Evolutionary conservation across 1,139 yeast genomes (phyloP).

Genomic region (Arxiozyma slooffiae): DNA sequence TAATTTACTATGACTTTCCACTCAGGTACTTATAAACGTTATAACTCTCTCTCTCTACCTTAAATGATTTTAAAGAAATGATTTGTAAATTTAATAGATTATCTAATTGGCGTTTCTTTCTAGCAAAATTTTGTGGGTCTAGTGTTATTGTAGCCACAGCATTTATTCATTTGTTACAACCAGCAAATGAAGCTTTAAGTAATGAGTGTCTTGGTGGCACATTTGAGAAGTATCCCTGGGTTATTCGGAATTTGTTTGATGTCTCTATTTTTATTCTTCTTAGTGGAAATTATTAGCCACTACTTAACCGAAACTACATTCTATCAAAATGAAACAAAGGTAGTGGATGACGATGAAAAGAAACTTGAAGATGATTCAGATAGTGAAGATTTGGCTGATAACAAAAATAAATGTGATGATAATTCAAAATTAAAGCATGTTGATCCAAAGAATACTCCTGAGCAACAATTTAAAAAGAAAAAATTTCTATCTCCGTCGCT

Average conservation of each 20-base stretch:
- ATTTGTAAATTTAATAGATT: constrained; percentile 71
- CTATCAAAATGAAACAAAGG: constrained; percentile 11
- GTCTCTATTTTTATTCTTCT: constrained; percentile 42
- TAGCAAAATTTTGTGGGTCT: constrained; percentile 79
- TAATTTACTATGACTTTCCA: constrained; percentile 89
- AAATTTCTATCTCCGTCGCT: too few species aligned
- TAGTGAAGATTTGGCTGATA: constrained; percentile 6
- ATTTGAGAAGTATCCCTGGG: constrained; percentile 54
- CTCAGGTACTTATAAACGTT: constrained; percentile 81
- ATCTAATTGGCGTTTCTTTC: constrained; percentile 51
- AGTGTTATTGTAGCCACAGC: constrained; percentile 91
- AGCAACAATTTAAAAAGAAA: background rate
- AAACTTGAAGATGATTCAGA: background rate
- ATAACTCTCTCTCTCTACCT: constrained; percentile 60
- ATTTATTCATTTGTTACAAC: constrained; percentile 71
- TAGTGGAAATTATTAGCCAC: constrained; percentile 41
- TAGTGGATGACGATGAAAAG: constrained; percentile 5
- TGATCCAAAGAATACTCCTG: background rate
- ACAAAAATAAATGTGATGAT: background rate
- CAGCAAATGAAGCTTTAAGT: constrained; percentile 53
- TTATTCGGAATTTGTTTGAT: constrained; percentile 54
- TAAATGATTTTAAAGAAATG: constrained; percentile 65
- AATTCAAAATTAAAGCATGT: background rate
- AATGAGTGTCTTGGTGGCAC: constrained; percentile 47
- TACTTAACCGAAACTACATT: constrained; percentile 30